These are phyloP conservation scores for Poa pratensis DNA, from an alignment of 176 grass and related monocot genomes.

Conservation along the genomic window DNA sequence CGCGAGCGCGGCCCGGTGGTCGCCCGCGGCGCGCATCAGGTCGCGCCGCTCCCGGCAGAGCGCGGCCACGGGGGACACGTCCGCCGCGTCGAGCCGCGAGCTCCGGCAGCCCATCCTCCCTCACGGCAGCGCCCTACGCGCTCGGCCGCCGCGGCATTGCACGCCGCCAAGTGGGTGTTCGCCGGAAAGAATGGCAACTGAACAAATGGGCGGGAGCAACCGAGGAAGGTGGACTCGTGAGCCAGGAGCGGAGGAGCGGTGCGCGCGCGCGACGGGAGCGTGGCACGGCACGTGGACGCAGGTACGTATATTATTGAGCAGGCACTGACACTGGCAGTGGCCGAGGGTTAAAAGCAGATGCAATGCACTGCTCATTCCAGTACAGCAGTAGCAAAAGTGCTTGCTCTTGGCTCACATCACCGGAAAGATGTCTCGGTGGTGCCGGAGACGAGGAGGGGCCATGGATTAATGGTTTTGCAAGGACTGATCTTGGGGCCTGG, in stretches of 20 bases:
- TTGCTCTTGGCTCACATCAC: neutral
- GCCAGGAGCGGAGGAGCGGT: neutral
- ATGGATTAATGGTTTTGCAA: neutral
- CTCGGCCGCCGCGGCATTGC: conserved; percentile 46
- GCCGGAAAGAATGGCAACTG: neutral
- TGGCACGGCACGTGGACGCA: conserved; percentile 52
- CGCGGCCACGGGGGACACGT: conserved; percentile 54
- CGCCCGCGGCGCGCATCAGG: conserved; percentile 62
- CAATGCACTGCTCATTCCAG: conserved; percentile 17
- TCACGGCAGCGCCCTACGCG: neutral
- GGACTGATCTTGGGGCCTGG: neutral
- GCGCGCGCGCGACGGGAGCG: conserved; percentile 36
- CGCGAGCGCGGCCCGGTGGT: conserved; percentile 62
- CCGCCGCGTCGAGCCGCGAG: conserved; percentile 73
- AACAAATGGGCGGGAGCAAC: neutral
- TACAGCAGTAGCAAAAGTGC: neutral
- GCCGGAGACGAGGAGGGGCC: conserved; percentile 23
- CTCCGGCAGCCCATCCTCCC: conserved; percentile 70
- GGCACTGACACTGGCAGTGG: neutral
- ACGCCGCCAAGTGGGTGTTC: neutral
- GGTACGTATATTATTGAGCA: conserved; percentile 44
- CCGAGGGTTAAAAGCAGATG: neutral
- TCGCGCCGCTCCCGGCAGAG: conserved; percentile 83
- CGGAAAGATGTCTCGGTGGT: conserved; percentile 15
- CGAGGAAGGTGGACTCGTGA: neutral